Base-by-base conservation (phyloP, 345 rosid species). In the Rhodamnia rubescens region DNA sequence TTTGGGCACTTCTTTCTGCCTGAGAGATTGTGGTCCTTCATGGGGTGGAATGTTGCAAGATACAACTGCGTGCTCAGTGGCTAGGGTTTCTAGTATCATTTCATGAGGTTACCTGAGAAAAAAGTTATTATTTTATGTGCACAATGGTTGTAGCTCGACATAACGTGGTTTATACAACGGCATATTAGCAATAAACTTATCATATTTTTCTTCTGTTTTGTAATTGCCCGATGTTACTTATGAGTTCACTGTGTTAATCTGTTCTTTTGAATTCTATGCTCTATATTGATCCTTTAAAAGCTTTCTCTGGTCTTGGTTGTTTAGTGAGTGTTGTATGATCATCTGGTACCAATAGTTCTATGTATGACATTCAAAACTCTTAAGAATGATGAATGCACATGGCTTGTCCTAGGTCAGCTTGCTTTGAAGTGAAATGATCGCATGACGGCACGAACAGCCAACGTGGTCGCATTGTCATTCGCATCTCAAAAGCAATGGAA, bases 41-140 rank as follows among this genome's bases (percentile, higher is more conserved):
- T 32, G 78, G 78, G 78, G 24, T 36, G 40, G 78, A 69, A 18
- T 32, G 47, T 69, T 16, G 78, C 78, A 69, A 32, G 44, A 69
- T 4, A 32, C 24, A 32, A 64, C 24, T 69, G 16, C 24, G 5
- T 69, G 78, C 44, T 4, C 24, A 36, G 16, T 69, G 18, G 69
- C 74, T 85, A 85, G 86, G 86, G 86, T 75, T 85, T 85, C 56
- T 69, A 61, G 20, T n/a, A 47, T 59, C 44, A 61, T 84, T 53
- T 26, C 5, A n/a, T 59, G 54, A n/a, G 21, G 24, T 27, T 40
- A 16, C 49, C 15, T 0, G 27, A 7, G 49, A 78, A 44, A 85
- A 75, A 85, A 54, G 51, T 49, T 78, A 74, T 75, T 44, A 85
- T 85, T 85, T 85, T 44, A 85, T 85, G 86, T 85, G 82, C 53